A percentile compares a stretch with the other conserved stretches of the same genome.
Evolutionary conservation across 306 rosid genomes (phyloP).

Genomic region (Cicer bijugum): DNA sequence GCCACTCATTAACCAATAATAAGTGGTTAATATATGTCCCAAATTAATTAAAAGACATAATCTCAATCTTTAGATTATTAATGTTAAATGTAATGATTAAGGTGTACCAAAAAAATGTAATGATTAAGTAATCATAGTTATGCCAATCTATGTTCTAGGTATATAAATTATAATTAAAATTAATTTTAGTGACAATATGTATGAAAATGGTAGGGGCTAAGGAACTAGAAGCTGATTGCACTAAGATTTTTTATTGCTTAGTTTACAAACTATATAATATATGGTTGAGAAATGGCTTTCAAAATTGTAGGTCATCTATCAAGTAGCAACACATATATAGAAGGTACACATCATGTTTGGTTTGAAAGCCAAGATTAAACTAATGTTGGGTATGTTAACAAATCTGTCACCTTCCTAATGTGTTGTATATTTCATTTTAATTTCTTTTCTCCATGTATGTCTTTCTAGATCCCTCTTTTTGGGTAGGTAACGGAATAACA

Average conservation of each 20-base stretch:
- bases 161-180: background rate
- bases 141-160: background rate
- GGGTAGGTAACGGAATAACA: slow-evolving; percentile 41
- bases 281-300: slow-evolving; percentile 83
- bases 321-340: slow-evolving; percentile 47
- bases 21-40: background rate
- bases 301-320: slow-evolving; percentile 56
- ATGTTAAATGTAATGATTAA: slow-evolving; percentile 18
- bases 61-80: background rate
- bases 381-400: slow-evolving; percentile 56
- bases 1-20: background rate
- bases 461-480: slow-evolving; percentile 13
- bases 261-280: slow-evolving; percentile 43
- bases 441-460: background rate
- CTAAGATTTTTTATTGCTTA: slow-evolving; percentile 53
- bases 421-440: background rate
- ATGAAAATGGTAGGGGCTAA: slow-evolving; percentile 3
- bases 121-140: slow-evolving; percentile 17
- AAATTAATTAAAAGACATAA: background rate
- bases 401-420: slow-evolving; percentile 34
- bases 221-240: slow-evolving; percentile 39
- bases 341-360: slow-evolving; percentile 51
- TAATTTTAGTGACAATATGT: background rate
- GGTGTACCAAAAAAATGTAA: background rate
- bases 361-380: slow-evolving; percentile 68